Evolutionary conservation across 331 rosid species (phyloP).

Genomic region (Telfairia occidentalis): DNA sequence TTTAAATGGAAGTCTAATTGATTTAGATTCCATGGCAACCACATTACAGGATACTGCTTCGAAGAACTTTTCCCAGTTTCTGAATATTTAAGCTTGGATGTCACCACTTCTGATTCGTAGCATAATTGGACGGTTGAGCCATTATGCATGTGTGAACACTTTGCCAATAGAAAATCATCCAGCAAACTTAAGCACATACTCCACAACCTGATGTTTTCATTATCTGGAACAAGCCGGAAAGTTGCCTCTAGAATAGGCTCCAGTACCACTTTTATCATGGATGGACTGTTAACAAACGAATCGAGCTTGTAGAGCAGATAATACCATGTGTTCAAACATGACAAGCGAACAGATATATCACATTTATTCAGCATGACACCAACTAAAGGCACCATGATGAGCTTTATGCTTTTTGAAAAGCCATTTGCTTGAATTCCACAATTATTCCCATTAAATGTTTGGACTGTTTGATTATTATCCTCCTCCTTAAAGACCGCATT

Average conservation of each 20-base stretch:
- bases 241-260: conserved; percentile 54
- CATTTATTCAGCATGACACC: conserved; percentile 57
- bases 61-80: conserved; percentile 35
- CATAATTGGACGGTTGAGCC: conserved; percentile 19
- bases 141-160: conserved; percentile 26
- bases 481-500: conserved; percentile 21
- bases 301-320: conserved; percentile 66
- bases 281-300: conserved; percentile 39
- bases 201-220: conserved; percentile 53
- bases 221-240: conserved; percentile 50
- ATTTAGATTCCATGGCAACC: conserved; percentile 69
- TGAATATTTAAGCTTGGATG: conserved; percentile 19
- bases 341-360: conserved; percentile 48
- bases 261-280: conserved; percentile 36
- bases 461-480: conserved; percentile 14
- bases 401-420: conserved; percentile 53
- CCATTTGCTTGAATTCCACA: conserved; percentile 30
- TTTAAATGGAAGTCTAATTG: conserved; percentile 53
- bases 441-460: conserved; percentile 14
- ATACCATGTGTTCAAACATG: conserved; percentile 79
- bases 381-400: conserved; percentile 72
- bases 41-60: conserved; percentile 47
- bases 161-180: conserved; percentile 41
- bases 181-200: conserved; percentile 47
- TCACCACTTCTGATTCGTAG: conserved; percentile 15